Conservation (phyloP, 345 rosid genomes). For the Linum usitatissimum region DNA sequence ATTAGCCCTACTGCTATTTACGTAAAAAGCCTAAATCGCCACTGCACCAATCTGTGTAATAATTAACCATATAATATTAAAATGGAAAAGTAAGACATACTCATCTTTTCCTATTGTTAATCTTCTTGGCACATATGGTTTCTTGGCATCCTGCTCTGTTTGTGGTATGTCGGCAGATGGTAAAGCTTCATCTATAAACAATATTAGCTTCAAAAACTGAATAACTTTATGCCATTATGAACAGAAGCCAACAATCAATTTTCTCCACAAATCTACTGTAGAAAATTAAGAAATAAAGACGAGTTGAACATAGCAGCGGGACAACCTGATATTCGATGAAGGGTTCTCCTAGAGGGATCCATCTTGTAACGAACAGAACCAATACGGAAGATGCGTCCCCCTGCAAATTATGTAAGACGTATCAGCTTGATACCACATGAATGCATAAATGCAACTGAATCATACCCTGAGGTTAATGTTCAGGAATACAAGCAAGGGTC, state of each 20-base stretch:
- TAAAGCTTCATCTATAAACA: constrained; percentile 43
- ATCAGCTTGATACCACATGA: background rate
- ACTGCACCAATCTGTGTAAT: no score
- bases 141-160: constrained; percentile 40
- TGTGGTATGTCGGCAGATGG: constrained; percentile 28
- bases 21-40: no score
- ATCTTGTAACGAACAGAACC: constrained; percentile 77
- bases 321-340: constrained; percentile 74
- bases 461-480: background rate
- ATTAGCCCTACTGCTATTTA: background rate
- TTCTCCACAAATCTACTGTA: no score
- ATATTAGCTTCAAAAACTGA: constrained; percentile 1
- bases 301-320: background rate
- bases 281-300: background rate
- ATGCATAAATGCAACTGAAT: constrained; percentile 1
- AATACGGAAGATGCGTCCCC: constrained; percentile 70
- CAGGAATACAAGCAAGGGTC: constrained; percentile 10
- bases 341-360: constrained; percentile 87
- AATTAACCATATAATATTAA: background rate
- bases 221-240: background rate
- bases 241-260: background rate
- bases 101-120: constrained; percentile 86
- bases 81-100: constrained; percentile 35
- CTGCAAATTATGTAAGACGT: constrained; percentile 23
- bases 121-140: constrained; percentile 74